Conservation (phyloP, 1,284 basidiomycete genomes). For the Pseudomicrostroma phylloplanum region DNA sequence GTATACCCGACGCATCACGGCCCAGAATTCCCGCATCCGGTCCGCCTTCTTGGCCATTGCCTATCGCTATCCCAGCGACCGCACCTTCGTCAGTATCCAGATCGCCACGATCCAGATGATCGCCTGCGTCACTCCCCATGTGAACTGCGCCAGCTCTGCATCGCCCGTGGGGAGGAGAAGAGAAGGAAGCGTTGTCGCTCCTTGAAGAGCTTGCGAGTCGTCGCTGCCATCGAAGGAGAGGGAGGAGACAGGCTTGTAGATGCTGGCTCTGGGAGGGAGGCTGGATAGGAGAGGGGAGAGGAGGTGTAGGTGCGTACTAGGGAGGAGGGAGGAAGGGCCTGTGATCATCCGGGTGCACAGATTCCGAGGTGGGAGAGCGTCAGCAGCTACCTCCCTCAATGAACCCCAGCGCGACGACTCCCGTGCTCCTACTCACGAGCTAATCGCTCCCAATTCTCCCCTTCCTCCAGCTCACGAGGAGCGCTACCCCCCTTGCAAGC, state of each 20-base stretch:
- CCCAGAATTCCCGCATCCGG: too few species aligned
- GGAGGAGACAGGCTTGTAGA: too few species aligned
- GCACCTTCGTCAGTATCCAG: not conserved
- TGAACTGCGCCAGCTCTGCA: not conserved
- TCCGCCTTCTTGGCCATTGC: too few species aligned
- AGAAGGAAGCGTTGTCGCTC: too few species aligned
- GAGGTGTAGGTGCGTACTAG: not conserved
- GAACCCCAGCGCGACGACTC: too few species aligned
- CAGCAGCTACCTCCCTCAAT: not conserved
- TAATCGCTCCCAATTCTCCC: not conserved
- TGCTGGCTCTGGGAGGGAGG: not conserved
- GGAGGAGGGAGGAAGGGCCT: not conserved
- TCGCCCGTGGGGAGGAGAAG: not conserved
- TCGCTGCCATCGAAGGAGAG: too few species aligned
- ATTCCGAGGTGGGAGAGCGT: not conserved
- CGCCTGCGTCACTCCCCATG: not conserved
- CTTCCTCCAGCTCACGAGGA: not conserved
- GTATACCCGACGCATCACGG: too few species aligned
- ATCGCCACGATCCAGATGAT: not conserved
- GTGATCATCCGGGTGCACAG: not conserved
- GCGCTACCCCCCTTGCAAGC: not conserved
- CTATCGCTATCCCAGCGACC: not conserved
- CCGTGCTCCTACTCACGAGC: constrained; percentile 4
- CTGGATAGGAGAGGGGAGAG: not conserved
- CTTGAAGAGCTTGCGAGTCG: too few species aligned